Conservation (phyloP, 768 basidiomycete species). For the Mrakia gelida region DNA sequence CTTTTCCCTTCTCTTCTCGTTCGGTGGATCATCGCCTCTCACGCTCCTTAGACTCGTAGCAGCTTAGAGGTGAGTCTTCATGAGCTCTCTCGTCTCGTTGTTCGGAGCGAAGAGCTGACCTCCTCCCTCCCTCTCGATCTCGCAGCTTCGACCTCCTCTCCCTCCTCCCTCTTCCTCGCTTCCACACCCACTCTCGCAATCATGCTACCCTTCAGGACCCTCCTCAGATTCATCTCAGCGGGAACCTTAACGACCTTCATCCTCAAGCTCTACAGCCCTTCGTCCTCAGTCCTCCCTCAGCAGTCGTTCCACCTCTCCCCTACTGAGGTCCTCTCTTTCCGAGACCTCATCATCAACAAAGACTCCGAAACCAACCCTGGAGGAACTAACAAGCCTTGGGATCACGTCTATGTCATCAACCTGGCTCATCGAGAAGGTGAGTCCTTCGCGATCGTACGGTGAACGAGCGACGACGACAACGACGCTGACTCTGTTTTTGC, state of each 20-base stretch:
- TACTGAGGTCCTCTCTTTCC: neutral
- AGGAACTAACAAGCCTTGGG: neutral
- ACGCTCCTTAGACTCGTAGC: no score
- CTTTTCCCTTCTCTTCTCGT: no score
- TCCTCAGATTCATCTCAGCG: neutral
- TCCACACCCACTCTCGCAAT: neutral
- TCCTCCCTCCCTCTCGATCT: no score
- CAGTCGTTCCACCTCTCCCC: neutral
- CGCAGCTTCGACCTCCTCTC: neutral
- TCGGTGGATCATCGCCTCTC: no score
- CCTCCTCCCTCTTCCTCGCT: neutral
- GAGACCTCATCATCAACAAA: neutral
- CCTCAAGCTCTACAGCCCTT: neutral
- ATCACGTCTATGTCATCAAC: constrained; percentile 39
- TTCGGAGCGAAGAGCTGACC: neutral
- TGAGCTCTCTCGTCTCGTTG: no score
- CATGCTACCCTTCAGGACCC: neutral
- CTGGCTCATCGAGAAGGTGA: constrained; percentile 32
- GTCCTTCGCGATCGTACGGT: neutral
- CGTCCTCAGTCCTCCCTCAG: neutral
- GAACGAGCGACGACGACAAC: neutral
- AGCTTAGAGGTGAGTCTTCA: neutral
- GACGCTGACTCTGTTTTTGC: no score
- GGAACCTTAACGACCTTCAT: neutral
- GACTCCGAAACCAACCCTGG: neutral